Evolutionary conservation across 495 filamentous ascomycete species (phyloP).

Genomic region (Bryoglossum gracile): DNA sequence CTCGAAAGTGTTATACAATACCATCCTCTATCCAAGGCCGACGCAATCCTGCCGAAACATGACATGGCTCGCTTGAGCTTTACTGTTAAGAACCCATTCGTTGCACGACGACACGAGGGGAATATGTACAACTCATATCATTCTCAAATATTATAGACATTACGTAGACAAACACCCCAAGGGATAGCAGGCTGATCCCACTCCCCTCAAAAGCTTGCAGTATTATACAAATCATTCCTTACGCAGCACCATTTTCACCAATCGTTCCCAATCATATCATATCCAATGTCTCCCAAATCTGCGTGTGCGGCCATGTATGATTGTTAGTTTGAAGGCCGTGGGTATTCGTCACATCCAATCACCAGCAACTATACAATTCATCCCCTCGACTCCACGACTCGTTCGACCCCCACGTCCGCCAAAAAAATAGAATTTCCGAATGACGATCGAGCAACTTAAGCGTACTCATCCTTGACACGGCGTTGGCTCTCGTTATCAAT

Average conservation of each 20-base stretch:
- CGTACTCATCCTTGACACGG: constrained; percentile 59
- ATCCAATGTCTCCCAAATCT: neutral
- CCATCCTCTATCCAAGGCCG: no score
- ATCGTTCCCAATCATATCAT: neutral
- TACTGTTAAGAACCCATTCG: no score
- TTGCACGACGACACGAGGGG: no score
- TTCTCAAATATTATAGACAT: neutral
- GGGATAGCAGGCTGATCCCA: neutral
- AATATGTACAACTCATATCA: no score
- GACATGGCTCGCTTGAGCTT: no score
- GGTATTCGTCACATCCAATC: neutral
- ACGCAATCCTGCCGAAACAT: no score
- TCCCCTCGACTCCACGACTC: neutral
- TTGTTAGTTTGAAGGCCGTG: constrained; percentile 8
- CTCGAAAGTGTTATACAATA: no score
- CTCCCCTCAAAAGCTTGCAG: neutral
- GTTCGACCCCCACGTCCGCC: neutral
- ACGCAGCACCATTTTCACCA: neutral
- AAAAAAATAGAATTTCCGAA: neutral
- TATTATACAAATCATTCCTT: neutral
- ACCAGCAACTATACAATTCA: neutral
- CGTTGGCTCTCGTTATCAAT: constrained; percentile 45
- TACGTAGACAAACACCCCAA: neutral
- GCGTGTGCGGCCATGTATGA: neutral
- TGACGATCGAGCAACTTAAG: constrained; percentile 27